A percentile compares a stretch with the other conserved stretches of the same genome.
Evolutionary conservation across 805 yeast species (phyloP).

Genomic region (Spencermartinsiella europaea): DNA sequence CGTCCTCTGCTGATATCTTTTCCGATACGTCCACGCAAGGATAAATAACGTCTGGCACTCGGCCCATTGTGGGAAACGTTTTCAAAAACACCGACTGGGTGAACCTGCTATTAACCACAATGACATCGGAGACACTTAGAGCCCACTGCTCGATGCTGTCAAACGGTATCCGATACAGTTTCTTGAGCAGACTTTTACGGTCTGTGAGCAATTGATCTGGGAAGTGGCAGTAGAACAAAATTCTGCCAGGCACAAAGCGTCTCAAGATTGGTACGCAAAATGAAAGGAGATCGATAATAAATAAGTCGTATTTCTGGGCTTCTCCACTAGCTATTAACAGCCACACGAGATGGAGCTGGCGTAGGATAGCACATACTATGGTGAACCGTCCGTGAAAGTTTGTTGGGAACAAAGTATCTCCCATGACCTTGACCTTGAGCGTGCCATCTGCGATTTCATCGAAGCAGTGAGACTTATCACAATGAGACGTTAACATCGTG

Average conservation of each 20-base stretch:
- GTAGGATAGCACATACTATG: slow-evolving; percentile 73
- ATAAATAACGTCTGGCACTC: slow-evolving; percentile 55
- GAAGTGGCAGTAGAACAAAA: slow-evolving; percentile 90
- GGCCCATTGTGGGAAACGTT: slow-evolving; percentile 45
- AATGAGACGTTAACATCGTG: slow-evolving; percentile 79
- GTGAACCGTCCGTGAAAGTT: slow-evolving; percentile 59
- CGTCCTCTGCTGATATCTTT: slow-evolving; percentile 11
- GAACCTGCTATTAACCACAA: slow-evolving; percentile 85
- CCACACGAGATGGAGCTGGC: slow-evolving; percentile 66
- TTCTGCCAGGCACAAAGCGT: slow-evolving; percentile 36
- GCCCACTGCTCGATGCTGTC: slow-evolving; percentile 80
- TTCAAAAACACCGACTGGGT: slow-evolving; percentile 64
- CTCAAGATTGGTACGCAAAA: slow-evolving; percentile 73
- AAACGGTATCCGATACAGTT: slow-evolving; percentile 72
- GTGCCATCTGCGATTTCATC: slow-evolving; percentile 66
- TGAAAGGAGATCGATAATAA: slow-evolving; percentile 83
- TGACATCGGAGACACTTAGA: slow-evolving; percentile 65
- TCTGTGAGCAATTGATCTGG: slow-evolving; percentile 81
- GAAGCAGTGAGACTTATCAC: slow-evolving; percentile 81
- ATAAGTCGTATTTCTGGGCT: slow-evolving; percentile 54
- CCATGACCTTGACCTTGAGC: slow-evolving; percentile 64
- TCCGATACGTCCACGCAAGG: slow-evolving; percentile 66
- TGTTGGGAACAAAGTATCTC: slow-evolving; percentile 77
- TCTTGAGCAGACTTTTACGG: slow-evolving; percentile 50
- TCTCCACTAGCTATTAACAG: slow-evolving; percentile 42